Conservation (phyloP, 2,329 filamentous ascomycete species). For the Aspergillus vadensis region DNA sequence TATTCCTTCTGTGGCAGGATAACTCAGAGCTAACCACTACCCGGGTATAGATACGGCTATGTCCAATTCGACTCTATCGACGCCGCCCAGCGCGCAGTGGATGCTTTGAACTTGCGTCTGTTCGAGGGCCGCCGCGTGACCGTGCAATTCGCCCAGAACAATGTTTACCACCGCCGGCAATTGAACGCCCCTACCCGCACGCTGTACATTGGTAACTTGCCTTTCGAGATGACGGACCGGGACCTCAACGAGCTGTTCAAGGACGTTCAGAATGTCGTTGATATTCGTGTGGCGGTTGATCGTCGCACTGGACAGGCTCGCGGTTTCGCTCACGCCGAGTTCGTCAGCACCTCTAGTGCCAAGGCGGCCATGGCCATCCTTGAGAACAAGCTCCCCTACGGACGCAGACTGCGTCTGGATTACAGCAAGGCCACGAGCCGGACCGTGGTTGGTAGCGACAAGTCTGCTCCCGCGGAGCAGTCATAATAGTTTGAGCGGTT, state of each 20-base stretch:
- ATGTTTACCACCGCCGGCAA: constrained; percentile 23
- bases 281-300: constrained; percentile 82
- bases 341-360: constrained; percentile 68
- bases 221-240: constrained; percentile 80
- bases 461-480: too few relatives aligned
- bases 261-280: constrained; percentile 67
- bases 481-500: too few relatives aligned
- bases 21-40: constrained; percentile 9
- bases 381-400: constrained; percentile 61
- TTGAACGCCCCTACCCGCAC: constrained; percentile 59
- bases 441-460: neutral
- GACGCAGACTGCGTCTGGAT: constrained; percentile 66
- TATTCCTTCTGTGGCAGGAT: too few relatives aligned
- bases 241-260: constrained; percentile 79
- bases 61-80: constrained; percentile 59
- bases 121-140: constrained; percentile 66
- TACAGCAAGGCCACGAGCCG: constrained; percentile 48
- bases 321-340: constrained; percentile 84
- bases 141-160: constrained; percentile 59
- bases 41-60: constrained; percentile 62
- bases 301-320: constrained; percentile 75
- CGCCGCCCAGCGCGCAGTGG: constrained; percentile 58
- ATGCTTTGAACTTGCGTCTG: constrained; percentile 60
- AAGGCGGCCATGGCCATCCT: constrained; percentile 60
- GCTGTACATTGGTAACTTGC: constrained; percentile 82